Base-by-base conservation (phyloP, 495 filamentous ascomycete genomes). In the Aspergillus olivimuriae region DNA sequence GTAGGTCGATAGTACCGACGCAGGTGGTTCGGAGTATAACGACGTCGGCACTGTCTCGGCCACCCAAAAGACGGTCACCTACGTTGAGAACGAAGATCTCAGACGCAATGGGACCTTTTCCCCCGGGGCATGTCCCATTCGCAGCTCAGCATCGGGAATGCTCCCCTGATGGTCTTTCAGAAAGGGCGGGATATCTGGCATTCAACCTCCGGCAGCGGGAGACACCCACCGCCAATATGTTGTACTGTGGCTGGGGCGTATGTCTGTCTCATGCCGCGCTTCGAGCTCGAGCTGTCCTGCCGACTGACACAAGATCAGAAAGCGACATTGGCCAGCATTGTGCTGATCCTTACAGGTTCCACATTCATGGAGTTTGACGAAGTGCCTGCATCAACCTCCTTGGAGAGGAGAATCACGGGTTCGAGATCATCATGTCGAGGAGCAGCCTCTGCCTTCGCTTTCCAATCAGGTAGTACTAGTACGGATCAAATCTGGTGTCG, bases 341-440 rank as follows among this genome's bases (percentile, higher is more conserved):
- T 28, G 6, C 24, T 11, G 24, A 5, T 11, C 24, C 5, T 28
- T 28, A 11, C 39, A 51, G 63, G 64, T 1, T 61, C 57, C 7
- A 66, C 62, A 10, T 68, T 61, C 37, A 63, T 71, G 23, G 61
- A 62, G 22, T 64, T 71, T 24, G 58, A 65, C 18, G 47, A 69
- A 26, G 63, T 71, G 1, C 34, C 47, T 12, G 67, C 68, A 4
- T 62, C 63, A 65, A 67, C 34, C 47, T 66, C 1, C 47, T 69
- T 4, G 58, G 60, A 9, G 49, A 55, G 38, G 65, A 68, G 24
- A 69, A 68, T 26, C 48, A 62, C 4, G 68, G 68, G 1, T 72
- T 72, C 42, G 57, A 55, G 14, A 56, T 67, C 14, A 63, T 72
- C 18, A 72, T 72, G 68, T 63, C 48, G n/a, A 63, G 60, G 56